phyloP scores from a whole-genome alignment of 805 yeast genomes.

The Ogataea polymorpha region DNA sequence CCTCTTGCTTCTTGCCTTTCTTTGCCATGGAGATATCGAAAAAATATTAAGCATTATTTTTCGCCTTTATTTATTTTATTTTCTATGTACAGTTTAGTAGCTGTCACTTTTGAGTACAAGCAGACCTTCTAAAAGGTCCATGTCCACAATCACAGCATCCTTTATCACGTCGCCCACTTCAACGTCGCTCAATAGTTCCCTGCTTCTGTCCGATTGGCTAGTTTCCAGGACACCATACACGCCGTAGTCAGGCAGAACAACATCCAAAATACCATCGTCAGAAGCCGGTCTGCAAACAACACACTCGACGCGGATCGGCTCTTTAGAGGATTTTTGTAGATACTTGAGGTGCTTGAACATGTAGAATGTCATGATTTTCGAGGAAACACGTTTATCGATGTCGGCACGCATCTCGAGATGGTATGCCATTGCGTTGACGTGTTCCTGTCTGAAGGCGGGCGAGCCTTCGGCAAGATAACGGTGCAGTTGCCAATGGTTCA shows the following conservation, averaged over 20 bases:
- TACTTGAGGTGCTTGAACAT: constrained; percentile 30
- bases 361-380: constrained; percentile 28
- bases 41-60: background rate
- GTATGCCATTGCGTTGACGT: constrained; percentile 37
- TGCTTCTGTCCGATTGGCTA: constrained; percentile 19
- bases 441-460: constrained; percentile 31
- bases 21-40: constrained; percentile 27
- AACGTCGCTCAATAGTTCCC: constrained; percentile 27
- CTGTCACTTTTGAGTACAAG: constrained; percentile 32
- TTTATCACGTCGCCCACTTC: constrained; percentile 43
- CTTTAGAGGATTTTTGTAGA: constrained; percentile 15
- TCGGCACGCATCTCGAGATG: constrained; percentile 46
- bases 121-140: constrained; percentile 43
- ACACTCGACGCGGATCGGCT: constrained; percentile 37
- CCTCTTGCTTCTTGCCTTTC: constrained; percentile 40
- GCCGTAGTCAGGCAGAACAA: constrained; percentile 31
- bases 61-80: background rate
- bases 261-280: constrained; percentile 34
- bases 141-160: constrained; percentile 37
- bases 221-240: constrained; percentile 28
- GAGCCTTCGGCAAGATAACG: constrained; percentile 33
- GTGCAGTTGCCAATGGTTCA: constrained; percentile 77
- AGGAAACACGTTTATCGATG: constrained; percentile 30
- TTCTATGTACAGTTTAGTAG: constrained; percentile 11
- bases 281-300: constrained; percentile 42